Evolutionary conservation across 2,329 filamentous ascomycete species (phyloP), one percentile per base, ranked within the genome.

Genomic region (Cordyceps fumosorosea): DNA sequence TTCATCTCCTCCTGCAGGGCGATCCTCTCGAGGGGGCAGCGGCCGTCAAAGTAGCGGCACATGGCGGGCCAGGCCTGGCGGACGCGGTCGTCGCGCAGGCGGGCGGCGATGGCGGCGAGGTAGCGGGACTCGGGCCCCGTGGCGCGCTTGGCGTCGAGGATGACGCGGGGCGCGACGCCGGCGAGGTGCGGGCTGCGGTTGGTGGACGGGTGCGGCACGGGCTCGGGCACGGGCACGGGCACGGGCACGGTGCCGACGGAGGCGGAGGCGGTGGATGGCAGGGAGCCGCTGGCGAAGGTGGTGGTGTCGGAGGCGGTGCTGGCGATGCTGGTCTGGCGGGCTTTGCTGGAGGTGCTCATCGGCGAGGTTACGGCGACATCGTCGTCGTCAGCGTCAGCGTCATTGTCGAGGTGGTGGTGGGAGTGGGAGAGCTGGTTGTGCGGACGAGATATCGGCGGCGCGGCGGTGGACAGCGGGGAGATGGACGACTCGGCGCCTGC

Each of bases 41-140:
- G 84, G 1, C 95, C 95, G 72, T 98, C 93, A 68, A 98, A 91
- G 74, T 97, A 95, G 73, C 89, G 91, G 69, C 88, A 83, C 68
- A 96, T 86, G 51, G 82, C 78, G 2, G 85, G 84, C 89, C 92
- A 96, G 54, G 84, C 82, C 62, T 85, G 82, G 48, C 84, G 80
- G 16, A 90, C 74, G 63, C 86, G 84, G 18, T 79, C 77, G 65
- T 86, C 81, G 62, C 72, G 75, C 62, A 87, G 78, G 11, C 84
- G 77, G 54, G 76, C 76, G 7, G 77, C 81, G 61, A 88, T 85
- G 45, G 84, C 83, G n/a, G 80, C 80, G 14, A 88, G 76, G 69
- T 87, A 96, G 20, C 89, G 81, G 1, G 88, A 89, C 74, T 96
- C 91, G 52, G 88, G 81, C 16, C 89, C 87, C 1, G 88, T 90